Evolutionary conservation across 192 early-diverging fungal genomes (phyloP).

Genomic region (Coemansia sp.): DNA sequence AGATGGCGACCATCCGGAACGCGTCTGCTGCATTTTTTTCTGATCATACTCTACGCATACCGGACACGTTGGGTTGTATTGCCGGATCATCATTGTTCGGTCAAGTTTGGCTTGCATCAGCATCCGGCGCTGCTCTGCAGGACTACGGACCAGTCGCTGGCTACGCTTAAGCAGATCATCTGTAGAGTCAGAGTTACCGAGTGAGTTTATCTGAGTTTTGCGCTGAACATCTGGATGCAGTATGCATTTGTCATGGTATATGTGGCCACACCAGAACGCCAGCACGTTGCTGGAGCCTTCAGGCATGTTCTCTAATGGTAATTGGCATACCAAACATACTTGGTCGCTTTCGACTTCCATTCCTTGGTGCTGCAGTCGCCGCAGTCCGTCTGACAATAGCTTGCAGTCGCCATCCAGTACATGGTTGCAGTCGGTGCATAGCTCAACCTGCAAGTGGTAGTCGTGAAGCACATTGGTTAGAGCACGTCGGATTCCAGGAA

Average conservation of each 20-base stretch:
- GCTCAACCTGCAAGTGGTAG: constrained; percentile 84
- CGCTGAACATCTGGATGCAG: constrained; percentile 56
- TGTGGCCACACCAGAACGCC: constrained; percentile 90
- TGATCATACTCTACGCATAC: constrained; percentile 41
- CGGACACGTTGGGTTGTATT: constrained; percentile 28
- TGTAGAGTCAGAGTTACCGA: neutral
- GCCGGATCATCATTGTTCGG: constrained; percentile 31
- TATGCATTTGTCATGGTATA: constrained; percentile 84
- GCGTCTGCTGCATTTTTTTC: constrained; percentile 19
- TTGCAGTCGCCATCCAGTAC: constrained; percentile 88
- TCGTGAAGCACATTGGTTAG: constrained; percentile 90
- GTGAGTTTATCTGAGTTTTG: constrained; percentile 25
- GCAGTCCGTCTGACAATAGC: constrained; percentile 68
- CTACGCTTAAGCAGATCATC: constrained; percentile 1
- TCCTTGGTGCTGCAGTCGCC: constrained; percentile 65
- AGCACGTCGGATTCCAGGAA: constrained; percentile 77
- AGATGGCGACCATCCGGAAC: constrained; percentile 28
- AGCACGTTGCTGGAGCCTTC: constrained; percentile 42
- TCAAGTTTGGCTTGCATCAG: constrained; percentile 44
- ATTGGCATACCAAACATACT: constrained; percentile 35
- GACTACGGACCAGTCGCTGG: constrained; percentile 17
- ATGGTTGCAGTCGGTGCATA: constrained; percentile 86
- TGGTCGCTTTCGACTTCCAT: constrained; percentile 57
- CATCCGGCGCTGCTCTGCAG: constrained; percentile 22
- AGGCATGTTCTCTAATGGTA: constrained; percentile 43